Evolutionary conservation across 2,329 filamentous ascomycete species (phyloP), one percentile per base, ranked within the genome.

Genomic region (Colletotrichum sp.): DNA sequence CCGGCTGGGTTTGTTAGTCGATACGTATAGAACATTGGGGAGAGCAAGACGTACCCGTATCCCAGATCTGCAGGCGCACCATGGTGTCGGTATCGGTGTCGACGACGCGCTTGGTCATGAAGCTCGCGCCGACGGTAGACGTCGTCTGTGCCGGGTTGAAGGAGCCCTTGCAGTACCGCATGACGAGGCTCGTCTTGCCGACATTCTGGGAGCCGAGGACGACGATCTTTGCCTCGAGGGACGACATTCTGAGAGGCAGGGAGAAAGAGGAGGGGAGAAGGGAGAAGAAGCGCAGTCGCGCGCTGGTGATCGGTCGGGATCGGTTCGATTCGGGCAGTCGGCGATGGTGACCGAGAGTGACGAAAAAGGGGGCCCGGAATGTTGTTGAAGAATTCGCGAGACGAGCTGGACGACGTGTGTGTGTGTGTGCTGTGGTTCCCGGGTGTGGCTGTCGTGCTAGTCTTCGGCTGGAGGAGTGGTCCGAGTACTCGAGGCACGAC

Each of bases 1-100:
- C 96, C 96, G 73, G 96, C 92, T 89, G 83, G 32, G 18, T 8
- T n/a, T 28, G 72, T 55, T 36, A 60, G 52, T 52, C 26, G 10
- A n/a, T 18, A 18, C 52, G 32, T 5, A n/a, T 24, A 39, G 21
- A 57, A 55, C 18, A 10, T 7, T 7, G 36, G 15, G 16, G 52
- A 52, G 15, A 36, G 28, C 10, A 30, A 16, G 24, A 60, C 81
- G 76, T 83, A 92, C 90, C 95, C 39, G 96, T 98, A 83, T 98
- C 96, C 96, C 96, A 98, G 79, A 98, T 98, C 83, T 98, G 96
- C 49, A 98, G 89, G n/a, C 96, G 92, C 44, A 98, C 95, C 28
- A 95, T 90, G 2, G 95, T 97, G 81, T 96, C 95, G 26, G 94
- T 95, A 83, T 98, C 95, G 77, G 92, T 92, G 85, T 98, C 96